Evolutionary conservation across 2,329 filamentous ascomycete genomes (phyloP).

Genomic region (Fusarium nygamai): DNA sequence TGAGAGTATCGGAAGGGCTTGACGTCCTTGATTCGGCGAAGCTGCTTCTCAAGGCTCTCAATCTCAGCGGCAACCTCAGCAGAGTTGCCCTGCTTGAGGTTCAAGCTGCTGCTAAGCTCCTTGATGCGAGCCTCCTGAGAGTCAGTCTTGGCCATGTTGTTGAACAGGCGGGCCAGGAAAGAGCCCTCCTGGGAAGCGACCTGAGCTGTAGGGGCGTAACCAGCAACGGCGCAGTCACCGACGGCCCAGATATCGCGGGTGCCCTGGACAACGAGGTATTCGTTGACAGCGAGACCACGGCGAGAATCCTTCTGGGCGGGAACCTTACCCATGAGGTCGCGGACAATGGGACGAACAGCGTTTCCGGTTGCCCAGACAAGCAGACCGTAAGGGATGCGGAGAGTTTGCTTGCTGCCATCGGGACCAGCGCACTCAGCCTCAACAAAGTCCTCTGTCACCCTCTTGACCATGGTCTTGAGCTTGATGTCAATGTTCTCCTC

Average conservation of each 20-base stretch:
- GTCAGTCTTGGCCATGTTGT: constrained; percentile 98
- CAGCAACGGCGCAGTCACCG: constrained; percentile 95
- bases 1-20: constrained; percentile 99
- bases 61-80: constrained; percentile 79
- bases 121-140: constrained; percentile 80
- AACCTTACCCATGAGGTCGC: constrained; percentile 90
- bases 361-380: constrained; percentile 99
- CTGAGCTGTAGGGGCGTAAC: constrained; percentile 97
- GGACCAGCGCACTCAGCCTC: constrained; percentile 86
- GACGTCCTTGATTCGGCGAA: constrained; percentile 90
- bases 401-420: constrained; percentile 83
- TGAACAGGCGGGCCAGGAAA: constrained; percentile 95
- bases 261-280: constrained; percentile 98
- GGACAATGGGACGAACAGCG: constrained; percentile 86
- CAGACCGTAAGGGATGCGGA: constrained; percentile 91
- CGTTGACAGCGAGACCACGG: constrained; percentile 94
- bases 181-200: constrained; percentile 94
- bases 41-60: constrained; percentile 84
- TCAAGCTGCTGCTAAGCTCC: constrained; percentile 71
- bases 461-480: constrained; percentile 99
- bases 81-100: constrained; percentile 71
- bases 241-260: constrained; percentile 98
- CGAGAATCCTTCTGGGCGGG: constrained; percentile 95
- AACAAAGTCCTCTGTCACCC: constrained; percentile 90
- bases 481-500: constrained; percentile 98